Percentiles rank a stretch among this genome's conserved stretches.
phyloP scores from a whole-genome alignment of 345 rosid species.

The Hibiscus syriacus region DNA sequence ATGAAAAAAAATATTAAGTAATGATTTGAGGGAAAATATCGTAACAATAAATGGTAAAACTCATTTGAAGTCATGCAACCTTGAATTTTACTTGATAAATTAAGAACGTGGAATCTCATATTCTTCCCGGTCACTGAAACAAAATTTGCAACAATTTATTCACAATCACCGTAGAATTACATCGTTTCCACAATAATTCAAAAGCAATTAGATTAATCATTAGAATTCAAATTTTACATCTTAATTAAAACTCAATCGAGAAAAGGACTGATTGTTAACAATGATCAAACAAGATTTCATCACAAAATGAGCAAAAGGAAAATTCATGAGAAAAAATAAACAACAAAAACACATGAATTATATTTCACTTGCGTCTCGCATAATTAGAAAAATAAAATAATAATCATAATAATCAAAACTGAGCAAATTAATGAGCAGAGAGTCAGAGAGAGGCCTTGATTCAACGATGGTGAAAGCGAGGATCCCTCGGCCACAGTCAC shows the following conservation, averaged over 20 bases:
- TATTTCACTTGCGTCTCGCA: neutral
- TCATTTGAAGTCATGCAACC: neutral
- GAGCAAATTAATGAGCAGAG: neutral
- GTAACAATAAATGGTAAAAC: neutral
- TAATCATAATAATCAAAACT: neutral
- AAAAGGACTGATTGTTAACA: neutral
- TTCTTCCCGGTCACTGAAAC: no score
- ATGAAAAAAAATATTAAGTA: neutral
- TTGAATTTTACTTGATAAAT: neutral
- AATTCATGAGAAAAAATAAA: conserved; percentile 10
- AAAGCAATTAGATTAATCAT: neutral
- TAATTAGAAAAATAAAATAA: neutral
- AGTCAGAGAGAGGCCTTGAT: conserved; percentile 34
- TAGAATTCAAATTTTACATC: neutral
- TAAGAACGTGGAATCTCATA: neutral
- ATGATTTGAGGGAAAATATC: neutral
- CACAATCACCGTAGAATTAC: neutral
- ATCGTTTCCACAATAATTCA: neutral
- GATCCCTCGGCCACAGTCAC: conserved; percentile 29
- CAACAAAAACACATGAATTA: neutral
- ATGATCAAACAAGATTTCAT: neutral
- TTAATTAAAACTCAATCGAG: neutral
- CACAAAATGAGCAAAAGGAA: neutral
- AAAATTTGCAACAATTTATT: neutral
- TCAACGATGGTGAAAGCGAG: conserved; percentile 57